These are phyloP conservation scores for Penicillium sp. DNA, from an alignment of 2,329 filamentous ascomycete genomes.

Conservation along the genomic window DNA sequence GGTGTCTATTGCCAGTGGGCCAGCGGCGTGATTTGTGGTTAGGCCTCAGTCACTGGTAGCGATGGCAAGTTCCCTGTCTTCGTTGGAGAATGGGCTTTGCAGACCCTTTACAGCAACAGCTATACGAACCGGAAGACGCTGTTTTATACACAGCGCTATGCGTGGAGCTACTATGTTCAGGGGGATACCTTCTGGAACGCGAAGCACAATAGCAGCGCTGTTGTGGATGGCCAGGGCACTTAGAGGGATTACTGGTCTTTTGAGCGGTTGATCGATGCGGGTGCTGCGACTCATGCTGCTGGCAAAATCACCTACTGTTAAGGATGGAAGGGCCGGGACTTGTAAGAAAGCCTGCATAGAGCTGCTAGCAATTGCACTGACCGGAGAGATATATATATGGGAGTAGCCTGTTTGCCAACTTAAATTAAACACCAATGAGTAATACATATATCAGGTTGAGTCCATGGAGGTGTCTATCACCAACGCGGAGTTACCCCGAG, in stretches of 20 bases:
- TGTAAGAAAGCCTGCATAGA: too few species aligned
- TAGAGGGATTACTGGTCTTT: too few species aligned
- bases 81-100: constrained; percentile 27
- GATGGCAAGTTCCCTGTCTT: constrained; percentile 26
- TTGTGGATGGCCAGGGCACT: constrained; percentile 18
- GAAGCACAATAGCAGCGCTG: constrained; percentile 20
- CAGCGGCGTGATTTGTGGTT: constrained; percentile 13
- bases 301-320: too few species aligned
- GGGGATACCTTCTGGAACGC: constrained; percentile 25
- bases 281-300: too few species aligned
- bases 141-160: constrained; percentile 16
- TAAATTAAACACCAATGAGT: too few species aligned
- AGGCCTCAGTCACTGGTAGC: constrained; percentile 16
- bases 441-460: too few species aligned
- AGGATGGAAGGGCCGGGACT: background rate
- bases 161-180: constrained; percentile 17
- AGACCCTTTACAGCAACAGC: constrained; percentile 19
- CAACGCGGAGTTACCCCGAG: constrained; percentile 11
- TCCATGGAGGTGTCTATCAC: background rate
- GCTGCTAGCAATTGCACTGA: too few species aligned
- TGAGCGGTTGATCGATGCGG: too few species aligned
- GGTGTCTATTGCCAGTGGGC: constrained; percentile 18
- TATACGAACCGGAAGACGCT: constrained; percentile 17
- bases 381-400: too few species aligned
- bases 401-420: too few species aligned